Conservation (phyloP, 768 basidiomycete species). For the Auricularia cornea region DNA sequence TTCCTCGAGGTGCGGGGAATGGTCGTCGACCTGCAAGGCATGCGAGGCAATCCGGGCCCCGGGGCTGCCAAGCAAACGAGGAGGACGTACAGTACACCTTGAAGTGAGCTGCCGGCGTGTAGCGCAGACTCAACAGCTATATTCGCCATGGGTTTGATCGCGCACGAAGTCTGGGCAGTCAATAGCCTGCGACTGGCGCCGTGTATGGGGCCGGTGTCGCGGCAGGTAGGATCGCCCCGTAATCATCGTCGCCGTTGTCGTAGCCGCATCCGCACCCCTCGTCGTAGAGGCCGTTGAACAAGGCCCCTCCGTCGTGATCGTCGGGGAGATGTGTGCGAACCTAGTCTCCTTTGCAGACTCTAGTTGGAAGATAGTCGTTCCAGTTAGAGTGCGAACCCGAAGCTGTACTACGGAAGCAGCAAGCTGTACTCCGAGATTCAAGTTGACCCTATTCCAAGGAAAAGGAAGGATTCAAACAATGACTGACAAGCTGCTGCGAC, state of each 20-base stretch:
- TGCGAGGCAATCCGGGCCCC: too few species aligned
- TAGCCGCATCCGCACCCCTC: constrained; percentile 34
- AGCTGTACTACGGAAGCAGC: too few species aligned
- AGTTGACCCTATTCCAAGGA: too few species aligned
- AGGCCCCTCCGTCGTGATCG: constrained; percentile 64
- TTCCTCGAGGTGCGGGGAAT: constrained; percentile 6
- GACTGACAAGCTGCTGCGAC: too few species aligned
- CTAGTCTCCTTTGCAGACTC: constrained; percentile 35
- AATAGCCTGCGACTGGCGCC: constrained; percentile 79
- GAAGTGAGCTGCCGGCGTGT: too few species aligned
- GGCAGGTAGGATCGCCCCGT: constrained; percentile 82
- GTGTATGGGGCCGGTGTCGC: constrained; percentile 67
- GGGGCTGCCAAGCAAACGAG: too few species aligned
- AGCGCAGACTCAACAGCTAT: too few species aligned
- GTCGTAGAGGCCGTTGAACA: constrained; percentile 55
- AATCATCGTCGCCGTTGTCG: constrained; percentile 42
- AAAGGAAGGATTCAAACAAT: too few species aligned
- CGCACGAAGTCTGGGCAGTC: constrained; percentile 96
- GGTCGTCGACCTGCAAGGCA: constrained; percentile 66
- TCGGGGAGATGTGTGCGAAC: constrained; percentile 84
- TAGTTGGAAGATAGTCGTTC: too few species aligned
- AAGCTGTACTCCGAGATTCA: too few species aligned
- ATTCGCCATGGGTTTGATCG: constrained; percentile 92
- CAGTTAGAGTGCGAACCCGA: too few species aligned
- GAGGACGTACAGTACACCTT: too few species aligned